Percentiles rank a stretch among this genome's conserved stretches.
phyloP scores from a whole-genome alignment of 306 rosid genomes.

The Castanea mollissima region DNA sequence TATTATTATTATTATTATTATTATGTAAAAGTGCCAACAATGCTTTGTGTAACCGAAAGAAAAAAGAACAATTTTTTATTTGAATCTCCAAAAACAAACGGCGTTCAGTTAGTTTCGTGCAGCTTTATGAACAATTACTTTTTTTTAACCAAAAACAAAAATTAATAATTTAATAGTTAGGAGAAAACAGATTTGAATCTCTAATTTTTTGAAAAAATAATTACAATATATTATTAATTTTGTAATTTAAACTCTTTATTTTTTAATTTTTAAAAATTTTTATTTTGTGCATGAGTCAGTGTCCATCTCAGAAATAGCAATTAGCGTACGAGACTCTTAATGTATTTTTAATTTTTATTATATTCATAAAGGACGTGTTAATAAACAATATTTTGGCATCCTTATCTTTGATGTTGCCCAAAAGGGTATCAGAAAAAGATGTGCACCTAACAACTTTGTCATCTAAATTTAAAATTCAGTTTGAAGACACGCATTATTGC shows the following conservation, averaged over 20 bases:
- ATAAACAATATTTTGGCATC: background rate
- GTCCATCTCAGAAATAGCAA: no score
- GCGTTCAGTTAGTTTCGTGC: background rate
- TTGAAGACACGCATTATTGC: background rate
- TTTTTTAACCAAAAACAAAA: no score
- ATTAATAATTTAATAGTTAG: no score
- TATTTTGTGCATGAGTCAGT: rapidly evolving
- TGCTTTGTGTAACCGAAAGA: no score
- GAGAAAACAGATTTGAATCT: no score
- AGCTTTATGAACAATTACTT: background rate
- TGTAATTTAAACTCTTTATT: rapidly evolving
- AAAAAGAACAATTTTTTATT: no score
- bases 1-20: background rate
- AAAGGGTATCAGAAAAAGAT: background rate
- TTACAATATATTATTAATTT: no score
- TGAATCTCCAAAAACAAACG: background rate
- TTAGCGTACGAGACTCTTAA: no score
- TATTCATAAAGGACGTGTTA: background rate
- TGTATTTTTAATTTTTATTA: no score
- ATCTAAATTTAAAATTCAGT: background rate
- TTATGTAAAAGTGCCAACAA: background rate
- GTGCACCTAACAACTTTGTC: background rate
- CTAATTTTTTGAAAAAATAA: no score
- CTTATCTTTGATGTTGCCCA: background rate
- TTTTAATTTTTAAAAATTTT: rapidly evolving